Base-by-base conservation (phyloP, 306 rosid genomes). In the Inga oerstediana region DNA sequence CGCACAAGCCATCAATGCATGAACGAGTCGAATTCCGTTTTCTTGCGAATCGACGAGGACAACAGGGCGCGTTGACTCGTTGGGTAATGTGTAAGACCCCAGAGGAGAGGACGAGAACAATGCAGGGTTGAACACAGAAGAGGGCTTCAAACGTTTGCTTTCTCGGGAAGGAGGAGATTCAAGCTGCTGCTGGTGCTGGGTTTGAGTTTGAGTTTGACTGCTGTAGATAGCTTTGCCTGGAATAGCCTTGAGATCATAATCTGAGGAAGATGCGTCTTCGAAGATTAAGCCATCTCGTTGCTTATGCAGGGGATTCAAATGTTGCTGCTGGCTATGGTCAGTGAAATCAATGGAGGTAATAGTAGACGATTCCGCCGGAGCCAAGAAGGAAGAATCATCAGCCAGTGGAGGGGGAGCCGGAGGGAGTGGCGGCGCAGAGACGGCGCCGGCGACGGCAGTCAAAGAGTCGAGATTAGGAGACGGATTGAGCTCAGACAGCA, bases 1-100 rank as follows among this genome's bases (percentile, higher is more conserved):
- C 5, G 98, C 99, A 79, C 99, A 96, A 6, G 94, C 98, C 91
- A 90, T 84, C 22, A 96, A 75, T 1, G 87, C 88, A 69, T 96
- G 99, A 8, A 96, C 99, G 19, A 94, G 90, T 11, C 91, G 87
- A 79, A 94, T 87, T 74, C 98, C 99, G 80, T 94, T 94, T n/a
- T 92, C 97, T 75, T 96, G 99, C 0, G 94, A 89, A 39, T 96
- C 97, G 2, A 90, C 91, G 0, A 94, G 86, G 3, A 96, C 85
- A 0, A 94, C 82, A 0, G 96, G 83, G 10, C 93, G 94, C 84
- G 91, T 79, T 7, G 87, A 70, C 74, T 89, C 90, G 8, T 54
- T 9, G 0, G 79, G 72, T 4, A 73, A 43, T 12, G 37, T 19
- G 2, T 62, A 59, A 52, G 80, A 79, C 49, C 80, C 75, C 8